Conservation (phyloP, 768 basidiomycete species). For the Paxillus ammoniavirescens region DNA sequence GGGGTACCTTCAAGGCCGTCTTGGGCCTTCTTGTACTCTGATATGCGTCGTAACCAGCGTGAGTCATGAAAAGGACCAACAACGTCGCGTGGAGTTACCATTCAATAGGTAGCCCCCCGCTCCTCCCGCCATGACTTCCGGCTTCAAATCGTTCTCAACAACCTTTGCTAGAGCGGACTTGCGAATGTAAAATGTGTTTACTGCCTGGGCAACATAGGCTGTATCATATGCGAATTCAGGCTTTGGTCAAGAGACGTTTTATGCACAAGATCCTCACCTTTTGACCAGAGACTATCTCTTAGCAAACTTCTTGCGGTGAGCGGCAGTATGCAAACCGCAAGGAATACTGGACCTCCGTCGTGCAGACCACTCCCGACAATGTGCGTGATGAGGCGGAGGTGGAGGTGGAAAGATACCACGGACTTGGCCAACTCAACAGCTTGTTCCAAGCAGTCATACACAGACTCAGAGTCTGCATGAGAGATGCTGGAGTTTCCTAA, state of each 20-base stretch:
- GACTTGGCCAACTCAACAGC: slow-evolving; percentile 8
- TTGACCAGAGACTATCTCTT: slow-evolving; percentile 17
- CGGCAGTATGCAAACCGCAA: slow-evolving; percentile 20
- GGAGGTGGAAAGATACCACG: slow-evolving; percentile 19
- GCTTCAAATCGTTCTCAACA: slow-evolving; percentile 4
- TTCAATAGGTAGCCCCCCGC: slow-evolving; percentile 8
- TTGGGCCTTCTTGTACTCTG: slow-evolving; percentile 22
- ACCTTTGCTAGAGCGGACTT: slow-evolving; percentile 19
- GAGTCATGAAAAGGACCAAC: not conserved
- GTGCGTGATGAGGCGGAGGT: slow-evolving; percentile 18
- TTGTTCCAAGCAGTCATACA: slow-evolving; percentile 12
- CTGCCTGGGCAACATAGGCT: slow-evolving; percentile 19
- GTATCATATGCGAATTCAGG: not conserved
- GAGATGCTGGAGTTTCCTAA: slow-evolving; percentile 8
- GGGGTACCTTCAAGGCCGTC: slow-evolving; percentile 17
- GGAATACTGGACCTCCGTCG: slow-evolving; percentile 20
- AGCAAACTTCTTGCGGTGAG: not conserved
- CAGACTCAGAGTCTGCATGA: not conserved
- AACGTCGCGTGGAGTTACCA: slow-evolving; percentile 3
- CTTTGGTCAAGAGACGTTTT: not conserved
- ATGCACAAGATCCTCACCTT: slow-evolving; percentile 6
- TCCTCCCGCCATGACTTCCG: slow-evolving; percentile 25
- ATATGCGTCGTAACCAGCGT: not conserved
- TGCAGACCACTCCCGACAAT: slow-evolving; percentile 15
- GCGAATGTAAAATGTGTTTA: slow-evolving; percentile 20